Base-by-base conservation (phyloP, 2,329 filamentous ascomycete genomes). In the Botrytis byssoidea region DNA sequence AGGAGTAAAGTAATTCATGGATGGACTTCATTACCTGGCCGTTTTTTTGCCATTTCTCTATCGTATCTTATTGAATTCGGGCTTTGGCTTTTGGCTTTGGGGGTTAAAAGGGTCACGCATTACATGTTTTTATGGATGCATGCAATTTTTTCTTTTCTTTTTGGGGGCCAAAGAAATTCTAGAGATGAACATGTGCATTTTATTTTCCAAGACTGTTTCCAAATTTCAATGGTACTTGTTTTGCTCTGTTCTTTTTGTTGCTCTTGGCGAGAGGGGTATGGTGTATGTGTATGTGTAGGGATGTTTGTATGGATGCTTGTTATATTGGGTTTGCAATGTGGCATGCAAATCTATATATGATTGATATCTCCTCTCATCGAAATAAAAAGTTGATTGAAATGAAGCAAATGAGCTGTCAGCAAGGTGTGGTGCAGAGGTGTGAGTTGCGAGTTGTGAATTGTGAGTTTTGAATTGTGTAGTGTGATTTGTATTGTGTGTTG, bases 1-100 rank as follows among this genome's bases (percentile, higher is more conserved):
- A 42, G 65, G 65, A 68, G 65, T 57, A 68, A 57, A 68, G 22
- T 68, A 68, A 68, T 68, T 68, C 35, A 57, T 68, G 65, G 65
- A 57, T 68, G 46, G 65, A 68, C 46, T 68, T 55, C 65, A 68
- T 57, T 55, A 57, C 46, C 65, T 68, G 65, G 65, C 48, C 65
- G 65, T 68, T 68, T 55, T 67, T 68, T 68, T 29, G 65, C 65
- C 65, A 55, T 68, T 68, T 68, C 48, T 68, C 48, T 57, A 68
- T 68, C 46, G 40, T 42, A 68, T 55, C 65, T 55, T 68, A 22
- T 68, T 68, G 37, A 51, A 48, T 68, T 68, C 25, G 48, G 65
- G 65, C 65, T 68, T 55, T 55, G 46, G 46, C 44, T 51, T 67
- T 51, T 67, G 44, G 44, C 64, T 67, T 55, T 55, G 48, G 46